phyloP scores from a whole-genome alignment of 176 grass and related monocot species.

The Zea luxurians region DNA sequence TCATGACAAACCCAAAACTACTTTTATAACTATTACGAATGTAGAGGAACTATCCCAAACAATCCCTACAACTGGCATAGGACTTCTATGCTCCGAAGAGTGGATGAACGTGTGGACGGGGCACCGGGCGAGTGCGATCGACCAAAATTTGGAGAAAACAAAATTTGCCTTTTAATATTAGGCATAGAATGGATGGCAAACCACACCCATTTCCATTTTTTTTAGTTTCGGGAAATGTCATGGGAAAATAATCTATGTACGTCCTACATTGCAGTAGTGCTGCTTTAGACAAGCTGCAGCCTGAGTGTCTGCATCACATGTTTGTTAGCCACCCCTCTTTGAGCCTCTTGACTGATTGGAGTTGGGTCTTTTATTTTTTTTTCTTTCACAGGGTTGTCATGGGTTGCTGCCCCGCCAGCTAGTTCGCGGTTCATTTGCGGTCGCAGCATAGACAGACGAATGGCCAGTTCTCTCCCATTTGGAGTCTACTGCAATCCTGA shows the following conservation, averaged over 20 bases:
- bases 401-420: slow-evolving; percentile 7
- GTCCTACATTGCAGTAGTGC: neutral
- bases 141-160: neutral
- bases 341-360: neutral
- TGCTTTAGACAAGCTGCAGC: neutral
- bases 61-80: neutral
- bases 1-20: no score
- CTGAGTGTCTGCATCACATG: neutral
- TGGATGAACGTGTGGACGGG: neutral
- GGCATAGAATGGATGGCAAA: neutral
- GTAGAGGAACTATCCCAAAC: no score
- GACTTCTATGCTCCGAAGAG: neutral
- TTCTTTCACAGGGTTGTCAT: slow-evolving; percentile 15
- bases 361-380: neutral
- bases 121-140: neutral
- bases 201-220: neutral
- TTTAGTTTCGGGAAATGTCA: neutral
- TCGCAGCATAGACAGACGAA: neutral
- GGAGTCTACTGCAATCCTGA: slow-evolving; percentile 17
- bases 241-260: neutral
- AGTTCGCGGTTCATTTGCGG: neutral
- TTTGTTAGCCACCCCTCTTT: neutral
- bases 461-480: slow-evolving; percentile 8
- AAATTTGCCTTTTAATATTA: neutral
- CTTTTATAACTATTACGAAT: no score